Evolutionary conservation across 1,284 basidiomycete genomes (phyloP).

Genomic region (Ustilago nuda): DNA sequence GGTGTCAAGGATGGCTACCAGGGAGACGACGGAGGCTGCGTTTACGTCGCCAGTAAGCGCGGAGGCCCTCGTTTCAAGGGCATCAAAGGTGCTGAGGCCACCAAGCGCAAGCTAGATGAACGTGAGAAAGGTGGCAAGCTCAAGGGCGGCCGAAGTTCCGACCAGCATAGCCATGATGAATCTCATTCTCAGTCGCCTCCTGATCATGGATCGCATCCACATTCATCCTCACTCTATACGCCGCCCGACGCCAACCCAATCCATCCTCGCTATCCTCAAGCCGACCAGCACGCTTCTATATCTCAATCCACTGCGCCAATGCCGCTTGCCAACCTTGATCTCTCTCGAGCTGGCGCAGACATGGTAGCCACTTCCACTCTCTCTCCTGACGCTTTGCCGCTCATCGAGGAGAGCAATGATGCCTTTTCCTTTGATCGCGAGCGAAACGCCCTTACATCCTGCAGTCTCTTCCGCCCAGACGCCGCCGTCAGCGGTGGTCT

Average conservation of each 20-base stretch:
- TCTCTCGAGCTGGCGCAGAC: constrained; percentile 7
- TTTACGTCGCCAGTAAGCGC: constrained; percentile 57
- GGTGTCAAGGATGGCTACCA: constrained; percentile 52
- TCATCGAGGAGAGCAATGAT: constrained; percentile 21
- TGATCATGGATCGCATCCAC: constrained; percentile 21
- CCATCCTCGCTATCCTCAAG: constrained; percentile 9
- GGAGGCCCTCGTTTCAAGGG: constrained; percentile 64
- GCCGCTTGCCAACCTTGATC: constrained; percentile 14
- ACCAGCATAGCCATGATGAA: constrained; percentile 30
- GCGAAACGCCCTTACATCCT: constrained; percentile 28
- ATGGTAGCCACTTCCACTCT: constrained; percentile 15
- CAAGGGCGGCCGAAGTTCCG: constrained; percentile 17
- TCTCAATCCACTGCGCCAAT: background rate
- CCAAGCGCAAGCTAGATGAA: constrained; percentile 51
- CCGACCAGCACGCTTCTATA: background rate
- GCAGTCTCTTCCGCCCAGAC: constrained; percentile 39
- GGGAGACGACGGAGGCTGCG: constrained; percentile 53
- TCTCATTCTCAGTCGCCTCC: constrained; percentile 35
- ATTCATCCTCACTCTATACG: constrained; percentile 19
- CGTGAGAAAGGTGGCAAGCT: constrained; percentile 40
- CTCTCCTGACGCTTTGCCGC: constrained; percentile 7
- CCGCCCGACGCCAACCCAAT: constrained; percentile 18
- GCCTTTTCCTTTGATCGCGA: constrained; percentile 43
- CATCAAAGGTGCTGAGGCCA: constrained; percentile 53
- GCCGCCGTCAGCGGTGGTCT: constrained; percentile 30